A percentile compares a stretch with the other conserved stretches of the same genome.
Conservation (phyloP, 805 yeast species). For the Suhomyces vadensis region DNA sequence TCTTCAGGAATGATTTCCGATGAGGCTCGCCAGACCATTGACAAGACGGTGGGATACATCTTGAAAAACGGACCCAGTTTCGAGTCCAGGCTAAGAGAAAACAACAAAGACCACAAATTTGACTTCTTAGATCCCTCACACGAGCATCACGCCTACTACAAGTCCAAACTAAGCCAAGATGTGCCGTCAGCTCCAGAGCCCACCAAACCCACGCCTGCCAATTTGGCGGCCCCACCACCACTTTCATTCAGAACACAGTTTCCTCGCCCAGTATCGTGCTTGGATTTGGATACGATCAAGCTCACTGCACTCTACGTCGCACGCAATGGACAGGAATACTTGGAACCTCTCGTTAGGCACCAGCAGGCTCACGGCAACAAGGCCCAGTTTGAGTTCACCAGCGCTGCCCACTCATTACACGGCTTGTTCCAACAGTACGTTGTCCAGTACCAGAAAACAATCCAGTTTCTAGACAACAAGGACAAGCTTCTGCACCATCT, state of each 20-base stretch:
- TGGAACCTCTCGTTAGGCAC: slow-evolving; percentile 34
- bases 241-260: slow-evolving; percentile 15
- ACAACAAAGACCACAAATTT: slow-evolving; percentile 54
- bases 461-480: slow-evolving; percentile 16
- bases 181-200: background rate
- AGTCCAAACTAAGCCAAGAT: slow-evolving; percentile 35
- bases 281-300: slow-evolving; percentile 70
- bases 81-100: slow-evolving; percentile 56
- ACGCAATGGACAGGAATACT: slow-evolving; percentile 52
- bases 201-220: background rate
- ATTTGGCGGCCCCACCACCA: background rate
- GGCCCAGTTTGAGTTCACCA: slow-evolving; percentile 68
- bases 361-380: slow-evolving; percentile 36
- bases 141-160: slow-evolving; percentile 60
- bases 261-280: slow-evolving; percentile 47
- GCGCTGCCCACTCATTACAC: slow-evolving; percentile 60
- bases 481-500: slow-evolving; percentile 6
- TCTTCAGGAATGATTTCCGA: too few species aligned
- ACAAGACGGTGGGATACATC: slow-evolving; percentile 73
- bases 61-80: slow-evolving; percentile 65
- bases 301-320: slow-evolving; percentile 71
- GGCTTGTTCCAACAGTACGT: slow-evolving; percentile 49
- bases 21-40: slow-evolving; percentile 47
- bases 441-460: slow-evolving; percentile 50
- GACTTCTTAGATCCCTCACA: slow-evolving; percentile 59